Evolutionary conservation across 2,329 filamentous ascomycete genomes (phyloP).

Genomic region (Daldinia eschscholtzii): DNA sequence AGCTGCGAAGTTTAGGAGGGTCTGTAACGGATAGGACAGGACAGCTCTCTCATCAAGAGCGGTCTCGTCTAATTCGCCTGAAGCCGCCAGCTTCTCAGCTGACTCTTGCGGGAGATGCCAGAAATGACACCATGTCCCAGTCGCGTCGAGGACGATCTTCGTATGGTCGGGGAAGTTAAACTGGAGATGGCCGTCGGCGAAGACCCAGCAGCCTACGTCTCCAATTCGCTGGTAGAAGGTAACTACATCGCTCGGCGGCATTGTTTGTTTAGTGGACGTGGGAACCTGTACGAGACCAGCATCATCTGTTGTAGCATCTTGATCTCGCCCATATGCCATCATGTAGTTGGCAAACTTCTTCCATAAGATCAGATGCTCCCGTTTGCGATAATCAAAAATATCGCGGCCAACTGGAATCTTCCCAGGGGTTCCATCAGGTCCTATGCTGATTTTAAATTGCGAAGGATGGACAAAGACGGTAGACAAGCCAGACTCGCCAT

Average conservation of each 20-base stretch:
- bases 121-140: conserved; percentile 82
- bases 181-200: conserved; percentile 83
- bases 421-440: conserved; percentile 69
- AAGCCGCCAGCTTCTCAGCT: conserved; percentile 72
- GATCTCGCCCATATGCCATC: conserved; percentile 79
- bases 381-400: conserved; percentile 74
- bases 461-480: conserved; percentile 74
- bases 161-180: conserved; percentile 93
- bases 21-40: conserved; percentile 78
- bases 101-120: conserved; percentile 81
- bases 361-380: conserved; percentile 75
- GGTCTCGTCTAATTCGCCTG: conserved; percentile 76
- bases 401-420: conserved; percentile 74
- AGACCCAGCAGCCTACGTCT: conserved; percentile 85
- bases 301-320: conserved; percentile 65
- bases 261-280: conserved; percentile 56
- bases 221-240: conserved; percentile 86
- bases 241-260: conserved; percentile 70
- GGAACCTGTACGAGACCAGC: conserved; percentile 57
- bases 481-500: conserved; percentile 72
- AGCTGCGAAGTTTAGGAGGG: conserved; percentile 75
- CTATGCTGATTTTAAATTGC: conserved; percentile 68
- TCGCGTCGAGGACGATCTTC: conserved; percentile 81
- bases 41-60: conserved; percentile 78
- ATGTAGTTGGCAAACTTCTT: conserved; percentile 82